phyloP scores from a whole-genome alignment of 2,329 filamentous ascomycete genomes.

The Triangularia verruculosa region DNA sequence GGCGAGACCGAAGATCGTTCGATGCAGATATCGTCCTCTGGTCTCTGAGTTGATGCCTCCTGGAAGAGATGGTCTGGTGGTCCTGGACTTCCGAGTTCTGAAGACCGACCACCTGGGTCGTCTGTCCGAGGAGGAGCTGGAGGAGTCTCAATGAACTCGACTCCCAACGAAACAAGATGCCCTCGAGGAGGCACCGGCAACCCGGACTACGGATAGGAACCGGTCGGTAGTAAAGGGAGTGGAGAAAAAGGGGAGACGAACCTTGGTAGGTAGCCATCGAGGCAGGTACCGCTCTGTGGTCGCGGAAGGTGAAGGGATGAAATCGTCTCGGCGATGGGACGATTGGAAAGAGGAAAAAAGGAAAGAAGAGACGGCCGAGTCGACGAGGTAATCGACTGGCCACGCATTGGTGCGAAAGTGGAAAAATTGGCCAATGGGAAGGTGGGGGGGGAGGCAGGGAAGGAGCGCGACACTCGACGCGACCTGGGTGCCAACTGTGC shows the following conservation, averaged over 20 bases:
- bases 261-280: background rate
- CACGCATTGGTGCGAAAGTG: background rate
- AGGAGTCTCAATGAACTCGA: background rate
- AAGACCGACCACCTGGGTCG: background rate
- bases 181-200: background rate
- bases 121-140: background rate
- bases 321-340: background rate
- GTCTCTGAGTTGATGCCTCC: background rate
- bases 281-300: background rate
- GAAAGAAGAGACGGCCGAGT: background rate
- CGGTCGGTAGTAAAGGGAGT: background rate
- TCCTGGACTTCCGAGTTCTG: background rate
- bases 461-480: background rate
- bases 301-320: background rate
- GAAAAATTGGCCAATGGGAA: background rate
- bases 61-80: background rate
- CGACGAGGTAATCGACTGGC: background rate
- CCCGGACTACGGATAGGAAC: background rate
- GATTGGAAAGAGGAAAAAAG: background rate
- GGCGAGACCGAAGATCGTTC: slow-evolving; percentile 17
- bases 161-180: background rate
- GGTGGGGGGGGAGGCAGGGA: background rate
- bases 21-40: background rate
- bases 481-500: background rate
- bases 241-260: background rate